Evolutionary conservation across 2,329 filamentous ascomycete species (phyloP).

Genomic region (Fusarium sp.): DNA sequence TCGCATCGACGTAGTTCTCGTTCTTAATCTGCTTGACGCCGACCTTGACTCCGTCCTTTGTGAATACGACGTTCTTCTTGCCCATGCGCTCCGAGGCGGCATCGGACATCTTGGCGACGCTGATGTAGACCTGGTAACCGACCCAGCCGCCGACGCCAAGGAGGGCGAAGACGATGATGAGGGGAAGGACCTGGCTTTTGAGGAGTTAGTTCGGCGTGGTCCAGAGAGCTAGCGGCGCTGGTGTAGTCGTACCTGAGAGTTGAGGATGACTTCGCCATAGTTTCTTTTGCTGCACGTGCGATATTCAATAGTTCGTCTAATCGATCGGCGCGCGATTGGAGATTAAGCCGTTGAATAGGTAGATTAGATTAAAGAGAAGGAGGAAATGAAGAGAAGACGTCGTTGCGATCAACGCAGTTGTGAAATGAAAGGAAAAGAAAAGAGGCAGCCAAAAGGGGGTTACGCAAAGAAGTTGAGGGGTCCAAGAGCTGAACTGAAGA

Average conservation of each 20-base stretch:
- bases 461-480: conserved; percentile 36
- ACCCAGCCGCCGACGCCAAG: conserved; percentile 74
- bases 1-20: conserved; percentile 81
- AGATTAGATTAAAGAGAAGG: background rate
- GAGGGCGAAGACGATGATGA: conserved; percentile 77
- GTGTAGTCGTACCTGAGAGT: conserved; percentile 40
- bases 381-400: conserved; percentile 6
- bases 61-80: conserved; percentile 82
- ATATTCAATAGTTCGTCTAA: background rate
- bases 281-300: conserved; percentile 19
- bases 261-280: conserved; percentile 45
- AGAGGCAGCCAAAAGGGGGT: conserved; percentile 34
- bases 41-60: conserved; percentile 81
- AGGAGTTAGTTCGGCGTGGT: conserved; percentile 15
- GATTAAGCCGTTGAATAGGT: background rate
- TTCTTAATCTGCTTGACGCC: conserved; percentile 77
- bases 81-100: conserved; percentile 79
- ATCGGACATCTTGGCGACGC: conserved; percentile 75
- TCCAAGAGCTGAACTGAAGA: conserved; percentile 23
- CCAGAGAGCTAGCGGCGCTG: background rate
- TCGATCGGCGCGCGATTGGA: conserved; percentile 10
- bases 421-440: conserved; percentile 11
- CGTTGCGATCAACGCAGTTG: conserved; percentile 34
- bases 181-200: conserved; percentile 74
- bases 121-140: conserved; percentile 80